Percentiles rank a stretch among this genome's conserved stretches.
These are phyloP conservation scores for Clavulina sp. DNA, from an alignment of 768 basidiomycete genomes.

Conservation along the genomic window DNA sequence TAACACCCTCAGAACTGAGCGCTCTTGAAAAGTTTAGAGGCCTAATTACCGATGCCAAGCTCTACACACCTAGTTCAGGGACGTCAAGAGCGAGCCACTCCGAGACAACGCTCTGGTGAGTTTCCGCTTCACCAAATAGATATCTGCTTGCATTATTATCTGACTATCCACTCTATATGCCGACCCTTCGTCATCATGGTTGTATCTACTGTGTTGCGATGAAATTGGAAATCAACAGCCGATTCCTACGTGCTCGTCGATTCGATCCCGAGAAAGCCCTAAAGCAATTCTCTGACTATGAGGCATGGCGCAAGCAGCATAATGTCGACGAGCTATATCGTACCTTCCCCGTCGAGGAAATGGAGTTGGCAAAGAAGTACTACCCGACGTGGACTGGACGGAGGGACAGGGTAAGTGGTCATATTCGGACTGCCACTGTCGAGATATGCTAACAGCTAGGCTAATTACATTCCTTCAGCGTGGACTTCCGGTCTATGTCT, in stretches of 20 bases:
- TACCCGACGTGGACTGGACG: conserved; percentile 75
- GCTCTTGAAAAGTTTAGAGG: conserved; percentile 37
- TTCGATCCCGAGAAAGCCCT: conserved; percentile 46
- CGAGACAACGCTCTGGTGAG: conserved; percentile 50
- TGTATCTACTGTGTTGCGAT: background rate
- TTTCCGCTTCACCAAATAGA: background rate
- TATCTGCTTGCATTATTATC: background rate
- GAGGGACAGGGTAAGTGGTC: conserved; percentile 41
- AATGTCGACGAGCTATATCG: conserved; percentile 46
- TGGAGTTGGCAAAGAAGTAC: conserved; percentile 39
- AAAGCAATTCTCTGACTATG: conserved; percentile 50
- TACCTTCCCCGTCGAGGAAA: conserved; percentile 38
- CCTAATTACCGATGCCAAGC: conserved; percentile 29
- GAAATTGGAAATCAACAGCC: too few relatives aligned
- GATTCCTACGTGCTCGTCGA: conserved; percentile 65
- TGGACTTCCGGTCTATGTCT: conserved; percentile 63
- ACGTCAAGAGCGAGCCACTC: conserved; percentile 32
- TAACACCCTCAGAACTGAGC: conserved; percentile 31
- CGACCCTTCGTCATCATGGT: conserved; percentile 8
- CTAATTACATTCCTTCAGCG: conserved; percentile 22
- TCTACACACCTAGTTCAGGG: conserved; percentile 28
- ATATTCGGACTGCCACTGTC: background rate
- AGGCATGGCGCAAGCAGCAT: conserved; percentile 49
- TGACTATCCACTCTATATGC: background rate
- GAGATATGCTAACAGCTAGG: background rate